Evolutionary conservation across 179 eudicot species (phyloP).

Genomic region (Silene noctiflora): DNA sequence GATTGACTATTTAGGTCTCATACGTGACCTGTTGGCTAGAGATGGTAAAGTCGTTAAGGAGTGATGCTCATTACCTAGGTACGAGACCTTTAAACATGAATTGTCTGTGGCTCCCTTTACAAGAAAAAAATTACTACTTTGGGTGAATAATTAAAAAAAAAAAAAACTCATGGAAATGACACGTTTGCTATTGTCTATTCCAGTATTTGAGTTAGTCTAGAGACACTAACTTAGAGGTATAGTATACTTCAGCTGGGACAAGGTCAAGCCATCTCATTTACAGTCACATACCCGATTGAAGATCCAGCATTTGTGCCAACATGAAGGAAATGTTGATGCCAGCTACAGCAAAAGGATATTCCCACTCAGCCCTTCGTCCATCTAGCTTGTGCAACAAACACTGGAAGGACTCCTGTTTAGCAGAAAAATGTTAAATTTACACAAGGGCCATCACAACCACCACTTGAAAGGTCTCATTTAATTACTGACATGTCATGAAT

Average conservation of each 20-base stretch:
- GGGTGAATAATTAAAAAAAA: neutral
- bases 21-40: too few relatives aligned
- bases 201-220: neutral
- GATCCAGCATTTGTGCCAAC: constrained; percentile 94
- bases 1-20: neutral
- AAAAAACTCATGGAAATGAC: neutral
- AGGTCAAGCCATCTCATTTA: neutral
- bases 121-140: neutral
- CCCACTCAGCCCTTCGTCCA: constrained; percentile 95
- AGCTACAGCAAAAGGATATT: constrained; percentile 98
- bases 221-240: neutral
- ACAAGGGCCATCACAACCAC: neutral
- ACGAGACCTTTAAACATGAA: too few relatives aligned
- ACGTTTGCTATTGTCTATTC: neutral
- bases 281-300: constrained; percentile 70
- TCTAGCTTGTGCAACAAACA: constrained; percentile 75
- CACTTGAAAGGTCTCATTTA: neutral
- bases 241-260: neutral
- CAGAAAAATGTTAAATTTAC: neutral
- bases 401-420: constrained; percentile 68
- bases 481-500: neutral
- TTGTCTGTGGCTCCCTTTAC: too few relatives aligned
- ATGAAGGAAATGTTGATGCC: constrained; percentile 93
- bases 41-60: too few relatives aligned
- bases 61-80: too few relatives aligned